Conservation (phyloP, 495 filamentous ascomycete species). For the Thermochaetoides thermophila region DNA sequence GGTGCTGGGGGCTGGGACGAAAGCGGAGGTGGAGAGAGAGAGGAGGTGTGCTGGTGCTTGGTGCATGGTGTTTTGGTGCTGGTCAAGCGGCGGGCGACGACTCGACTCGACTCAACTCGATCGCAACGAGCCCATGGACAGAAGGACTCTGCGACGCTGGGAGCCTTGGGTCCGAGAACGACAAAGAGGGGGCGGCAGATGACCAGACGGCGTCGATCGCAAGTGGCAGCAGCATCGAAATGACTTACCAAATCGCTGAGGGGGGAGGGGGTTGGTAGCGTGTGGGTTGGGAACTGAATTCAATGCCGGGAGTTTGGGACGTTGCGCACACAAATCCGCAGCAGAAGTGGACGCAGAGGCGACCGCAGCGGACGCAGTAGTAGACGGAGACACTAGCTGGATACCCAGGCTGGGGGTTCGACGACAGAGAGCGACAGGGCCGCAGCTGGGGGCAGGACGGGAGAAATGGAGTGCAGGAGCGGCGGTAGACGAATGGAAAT, state of each 20-base stretch:
- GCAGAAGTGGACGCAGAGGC: constrained; percentile 5
- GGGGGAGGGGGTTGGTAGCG: constrained; percentile 19
- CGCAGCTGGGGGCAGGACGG: too few species aligned
- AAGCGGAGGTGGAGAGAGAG: too few species aligned
- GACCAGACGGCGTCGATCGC: constrained; percentile 21
- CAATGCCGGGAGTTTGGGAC: too few species aligned
- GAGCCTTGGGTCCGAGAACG: constrained; percentile 1
- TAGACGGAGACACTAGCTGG: too few species aligned
- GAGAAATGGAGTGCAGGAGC: constrained; percentile 2
- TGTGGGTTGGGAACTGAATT: constrained; percentile 13
- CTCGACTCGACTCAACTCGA: too few species aligned
- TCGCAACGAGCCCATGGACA: constrained; percentile 7
- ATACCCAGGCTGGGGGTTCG: too few species aligned
- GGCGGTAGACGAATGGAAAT: constrained; percentile 1
- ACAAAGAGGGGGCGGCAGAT: constrained; percentile 7
- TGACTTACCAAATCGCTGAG: constrained; percentile 23
- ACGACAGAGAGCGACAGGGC: constrained; percentile 11
- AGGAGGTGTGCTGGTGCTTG: too few species aligned
- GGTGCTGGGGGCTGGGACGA: not conserved
- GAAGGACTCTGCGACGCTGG: not conserved
- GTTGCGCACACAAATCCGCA: constrained; percentile 10
- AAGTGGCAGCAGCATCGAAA: constrained; percentile 17
- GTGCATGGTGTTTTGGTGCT: too few species aligned
- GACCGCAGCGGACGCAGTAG: too few species aligned
- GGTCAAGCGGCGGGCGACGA: not conserved